Conservation (phyloP, 1,139 yeast species). For the Protomyces inundatus region DNA sequence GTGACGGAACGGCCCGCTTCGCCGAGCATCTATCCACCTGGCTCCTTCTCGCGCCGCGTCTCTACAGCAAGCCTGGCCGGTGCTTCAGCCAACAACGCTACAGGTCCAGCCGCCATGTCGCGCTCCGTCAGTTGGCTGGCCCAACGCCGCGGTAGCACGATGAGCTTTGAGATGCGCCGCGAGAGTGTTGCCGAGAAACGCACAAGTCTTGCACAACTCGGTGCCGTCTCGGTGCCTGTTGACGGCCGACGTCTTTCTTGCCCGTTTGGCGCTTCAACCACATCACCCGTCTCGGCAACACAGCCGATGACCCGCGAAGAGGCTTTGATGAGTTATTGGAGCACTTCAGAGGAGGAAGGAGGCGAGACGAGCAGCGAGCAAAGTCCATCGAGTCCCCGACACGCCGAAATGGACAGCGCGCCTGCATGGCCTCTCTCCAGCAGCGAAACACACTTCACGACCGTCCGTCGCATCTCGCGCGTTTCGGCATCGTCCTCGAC, state of each 20-base stretch:
- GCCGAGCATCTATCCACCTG: neutral
- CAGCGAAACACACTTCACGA: neutral
- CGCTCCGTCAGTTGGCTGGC: neutral
- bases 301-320: too few species aligned
- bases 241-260: neutral
- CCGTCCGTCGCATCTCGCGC: neutral
- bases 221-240: neutral
- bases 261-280: neutral
- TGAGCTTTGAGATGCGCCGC: conserved; percentile 20
- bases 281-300: neutral
- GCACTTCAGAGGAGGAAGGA: neutral
- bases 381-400: neutral
- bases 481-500: neutral
- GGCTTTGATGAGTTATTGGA: neutral
- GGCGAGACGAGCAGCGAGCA: neutral
- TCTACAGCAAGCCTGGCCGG: neutral
- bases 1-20: neutral
- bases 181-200: conserved; percentile 22
- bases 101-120: neutral
- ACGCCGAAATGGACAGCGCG: neutral
- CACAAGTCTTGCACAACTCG: neutral
- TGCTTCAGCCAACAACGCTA: neutral
- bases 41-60: neutral
- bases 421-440: neutral
- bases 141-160: conserved; percentile 10